phyloP scores from a whole-genome alignment of 1,284 basidiomycete genomes.

The Ceratobasidium sp. region DNA sequence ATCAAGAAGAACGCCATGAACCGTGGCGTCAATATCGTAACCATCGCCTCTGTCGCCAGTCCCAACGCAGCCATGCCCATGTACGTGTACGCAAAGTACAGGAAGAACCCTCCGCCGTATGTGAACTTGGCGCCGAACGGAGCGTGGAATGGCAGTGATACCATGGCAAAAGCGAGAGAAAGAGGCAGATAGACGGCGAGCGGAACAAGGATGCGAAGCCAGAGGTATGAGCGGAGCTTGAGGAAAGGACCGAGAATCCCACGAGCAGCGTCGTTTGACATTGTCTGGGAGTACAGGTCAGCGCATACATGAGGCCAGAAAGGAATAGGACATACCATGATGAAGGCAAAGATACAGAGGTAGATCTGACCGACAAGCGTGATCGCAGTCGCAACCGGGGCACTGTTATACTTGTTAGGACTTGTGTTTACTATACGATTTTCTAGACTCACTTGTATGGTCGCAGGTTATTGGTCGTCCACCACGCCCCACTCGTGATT shows the following conservation, averaged over 20 bases:
- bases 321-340: neutral
- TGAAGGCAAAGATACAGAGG: conserved; percentile 52
- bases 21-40: conserved; percentile 42
- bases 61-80: conserved; percentile 46
- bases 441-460: conserved; percentile 49
- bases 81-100: conserved; percentile 51
- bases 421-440: too few relatives aligned
- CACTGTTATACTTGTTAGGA: too few relatives aligned
- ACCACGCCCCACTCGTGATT: conserved; percentile 49
- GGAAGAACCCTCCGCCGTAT: conserved; percentile 55
- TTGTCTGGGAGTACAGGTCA: conserved; percentile 50
- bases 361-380: conserved; percentile 57
- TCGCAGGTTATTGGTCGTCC: conserved; percentile 52
- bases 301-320: neutral
- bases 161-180: conserved; percentile 53
- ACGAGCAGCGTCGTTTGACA: conserved; percentile 51
- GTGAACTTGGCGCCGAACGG: conserved; percentile 49
- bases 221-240: conserved; percentile 49
- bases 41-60: conserved; percentile 50
- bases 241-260: conserved; percentile 53
- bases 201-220: conserved; percentile 49
- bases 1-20: conserved; percentile 43
- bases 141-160: conserved; percentile 51
- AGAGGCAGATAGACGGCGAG: conserved; percentile 49
- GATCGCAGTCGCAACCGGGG: conserved; percentile 56